These are phyloP conservation scores for Thalassiosira profunda DNA, from an alignment of 108 stramenopile genomes.

Conservation along the genomic window DNA sequence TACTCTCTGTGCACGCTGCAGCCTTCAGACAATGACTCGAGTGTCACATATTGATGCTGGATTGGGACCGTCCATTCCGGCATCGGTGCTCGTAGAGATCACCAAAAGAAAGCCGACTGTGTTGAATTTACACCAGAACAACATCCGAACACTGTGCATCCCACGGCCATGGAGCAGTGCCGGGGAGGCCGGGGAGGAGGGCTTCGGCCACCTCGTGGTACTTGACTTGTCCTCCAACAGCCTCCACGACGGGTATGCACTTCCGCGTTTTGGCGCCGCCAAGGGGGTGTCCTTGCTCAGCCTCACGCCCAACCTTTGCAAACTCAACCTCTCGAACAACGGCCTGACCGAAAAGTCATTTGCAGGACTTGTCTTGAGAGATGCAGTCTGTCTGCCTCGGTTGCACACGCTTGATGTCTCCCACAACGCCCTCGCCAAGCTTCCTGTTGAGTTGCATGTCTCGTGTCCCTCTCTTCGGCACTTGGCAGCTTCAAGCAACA, in stretches of 20 bases:
- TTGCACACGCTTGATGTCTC: slow-evolving; percentile 38
- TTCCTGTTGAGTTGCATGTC: slow-evolving; percentile 10
- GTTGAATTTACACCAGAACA: slow-evolving; percentile 29
- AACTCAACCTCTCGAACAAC: slow-evolving; percentile 34
- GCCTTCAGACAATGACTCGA: too few relatives aligned
- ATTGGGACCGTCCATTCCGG: slow-evolving; percentile 25
- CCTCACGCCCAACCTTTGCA: slow-evolving; percentile 8
- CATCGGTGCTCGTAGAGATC: slow-evolving; percentile 18
- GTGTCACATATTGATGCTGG: slow-evolving; percentile 9
- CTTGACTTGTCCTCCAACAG: slow-evolving; percentile 38
- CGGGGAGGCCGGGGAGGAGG: slow-evolving; percentile 1
- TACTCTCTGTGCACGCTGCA: too few relatives aligned
- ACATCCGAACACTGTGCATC: slow-evolving; percentile 11
- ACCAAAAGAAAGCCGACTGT: slow-evolving; percentile 23
- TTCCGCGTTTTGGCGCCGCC: neutral
- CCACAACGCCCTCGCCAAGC: slow-evolving; percentile 26
- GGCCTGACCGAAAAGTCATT: slow-evolving; percentile 30
- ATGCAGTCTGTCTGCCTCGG: neutral
- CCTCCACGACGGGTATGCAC: slow-evolving; percentile 34
- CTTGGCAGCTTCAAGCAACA: slow-evolving; percentile 20
- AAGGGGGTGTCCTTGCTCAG: slow-evolving; percentile 15
- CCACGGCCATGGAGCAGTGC: neutral
- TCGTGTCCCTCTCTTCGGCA: slow-evolving; percentile 19
- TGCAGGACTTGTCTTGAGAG: neutral
- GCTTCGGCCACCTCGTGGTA: slow-evolving; percentile 22